Conservation (phyloP, 805 yeast species). For the Wickerhamomyces strasburgensis region DNA sequence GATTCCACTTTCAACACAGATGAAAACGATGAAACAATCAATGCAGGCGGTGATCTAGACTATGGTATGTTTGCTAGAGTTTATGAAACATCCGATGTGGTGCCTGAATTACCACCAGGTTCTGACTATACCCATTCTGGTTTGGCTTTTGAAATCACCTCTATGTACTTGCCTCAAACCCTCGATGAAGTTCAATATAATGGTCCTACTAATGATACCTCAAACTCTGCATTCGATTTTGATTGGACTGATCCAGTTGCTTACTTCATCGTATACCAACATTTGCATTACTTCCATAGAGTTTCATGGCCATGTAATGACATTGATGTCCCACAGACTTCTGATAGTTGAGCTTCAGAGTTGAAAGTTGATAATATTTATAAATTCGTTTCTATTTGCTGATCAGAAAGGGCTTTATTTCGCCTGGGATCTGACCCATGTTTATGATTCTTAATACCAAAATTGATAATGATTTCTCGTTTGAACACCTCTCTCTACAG, state of each 20-base stretch:
- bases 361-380: no score
- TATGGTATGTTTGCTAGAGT: slow-evolving; percentile 42
- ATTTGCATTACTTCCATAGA: slow-evolving; percentile 17
- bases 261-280: slow-evolving; percentile 17
- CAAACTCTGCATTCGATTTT: slow-evolving; percentile 8
- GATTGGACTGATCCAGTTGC: slow-evolving; percentile 9
- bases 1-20: slow-evolving; percentile 43
- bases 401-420: no score
- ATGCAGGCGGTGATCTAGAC: slow-evolving; percentile 28
- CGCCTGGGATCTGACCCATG: no score
- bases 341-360: neutral
- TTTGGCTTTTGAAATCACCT: slow-evolving; percentile 29
- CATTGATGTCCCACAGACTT: neutral
- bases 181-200: slow-evolving; percentile 12
- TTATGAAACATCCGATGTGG: slow-evolving; percentile 51
- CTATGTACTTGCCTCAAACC: slow-evolving; percentile 32
- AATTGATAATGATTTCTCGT: no score
- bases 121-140: slow-evolving; percentile 30
- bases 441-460: no score
- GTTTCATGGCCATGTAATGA: slow-evolving; percentile 24
- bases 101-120: slow-evolving; percentile 57
- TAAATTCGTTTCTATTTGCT: no score
- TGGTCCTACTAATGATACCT: slow-evolving; percentile 15
- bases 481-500: no score
- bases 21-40: slow-evolving; percentile 24